These are phyloP conservation scores for Capronia coronata DNA, from an alignment of 2,329 filamentous ascomycete species.

Conservation along the genomic window DNA sequence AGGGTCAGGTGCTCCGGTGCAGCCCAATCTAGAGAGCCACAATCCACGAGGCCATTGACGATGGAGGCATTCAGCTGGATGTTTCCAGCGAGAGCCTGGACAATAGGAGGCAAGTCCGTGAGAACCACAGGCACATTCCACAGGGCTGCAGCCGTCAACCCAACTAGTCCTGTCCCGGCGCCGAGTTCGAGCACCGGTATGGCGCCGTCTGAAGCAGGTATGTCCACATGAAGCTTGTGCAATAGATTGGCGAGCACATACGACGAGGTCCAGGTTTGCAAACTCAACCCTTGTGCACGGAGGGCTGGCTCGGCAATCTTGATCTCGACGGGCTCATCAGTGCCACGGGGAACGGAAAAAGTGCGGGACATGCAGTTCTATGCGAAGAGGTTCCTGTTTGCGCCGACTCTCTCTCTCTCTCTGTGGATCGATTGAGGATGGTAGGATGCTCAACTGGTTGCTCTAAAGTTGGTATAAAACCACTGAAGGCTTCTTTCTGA, in stretches of 20 bases:
- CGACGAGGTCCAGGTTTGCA: slow-evolving; percentile 93
- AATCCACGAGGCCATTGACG: slow-evolving; percentile 63
- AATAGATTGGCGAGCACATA: slow-evolving; percentile 76
- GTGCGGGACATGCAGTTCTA: slow-evolving; percentile 45
- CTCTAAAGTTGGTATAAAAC: no score
- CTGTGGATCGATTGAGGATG: background rate
- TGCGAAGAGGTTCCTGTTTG: background rate
- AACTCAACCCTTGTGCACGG: slow-evolving; percentile 76
- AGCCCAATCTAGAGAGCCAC: slow-evolving; percentile 48
- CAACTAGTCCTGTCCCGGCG: slow-evolving; percentile 81
- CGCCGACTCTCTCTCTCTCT: no score
- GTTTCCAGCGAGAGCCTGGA: slow-evolving; percentile 71
- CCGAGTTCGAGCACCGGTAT: slow-evolving; percentile 65
- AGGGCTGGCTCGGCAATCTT: slow-evolving; percentile 76
- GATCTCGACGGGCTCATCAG: slow-evolving; percentile 52
- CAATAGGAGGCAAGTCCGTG: slow-evolving; percentile 78
- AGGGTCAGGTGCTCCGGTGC: slow-evolving; percentile 28
- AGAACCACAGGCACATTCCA: slow-evolving; percentile 62
- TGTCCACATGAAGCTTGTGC: slow-evolving; percentile 29
- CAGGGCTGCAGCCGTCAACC: slow-evolving; percentile 70
- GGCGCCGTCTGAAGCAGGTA: background rate
- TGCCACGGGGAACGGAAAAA: slow-evolving; percentile 50
- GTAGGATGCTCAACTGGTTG: no score
- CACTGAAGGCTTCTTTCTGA: no score
- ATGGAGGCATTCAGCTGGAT: slow-evolving; percentile 58